Conservation (phyloP, 2,329 filamentous ascomycete species). For the Exophiala dermatitidis region DNA sequence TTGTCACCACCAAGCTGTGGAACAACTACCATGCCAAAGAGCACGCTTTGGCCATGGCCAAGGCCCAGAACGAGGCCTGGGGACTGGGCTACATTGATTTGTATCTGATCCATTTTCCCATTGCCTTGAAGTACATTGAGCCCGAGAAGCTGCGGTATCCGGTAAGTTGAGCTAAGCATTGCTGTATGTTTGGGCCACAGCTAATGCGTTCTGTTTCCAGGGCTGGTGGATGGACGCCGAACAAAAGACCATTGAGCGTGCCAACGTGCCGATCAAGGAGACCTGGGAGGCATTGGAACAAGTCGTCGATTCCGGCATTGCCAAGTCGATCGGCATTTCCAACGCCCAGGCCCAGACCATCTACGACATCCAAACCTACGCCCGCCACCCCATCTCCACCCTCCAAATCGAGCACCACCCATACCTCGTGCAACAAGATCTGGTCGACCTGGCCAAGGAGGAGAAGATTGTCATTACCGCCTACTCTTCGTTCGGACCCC, state of each 20-base stretch:
- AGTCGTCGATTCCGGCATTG: conserved; percentile 61
- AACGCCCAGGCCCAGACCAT: conserved; percentile 75
- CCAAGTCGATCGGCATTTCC: conserved; percentile 68
- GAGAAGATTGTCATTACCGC: conserved; percentile 70
- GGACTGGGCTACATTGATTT: conserved; percentile 84
- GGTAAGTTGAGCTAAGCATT: background rate
- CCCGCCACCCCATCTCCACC: conserved; percentile 64
- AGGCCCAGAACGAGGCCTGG: conserved; percentile 74
- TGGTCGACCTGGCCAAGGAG: conserved; percentile 61
- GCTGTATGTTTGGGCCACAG: too few species aligned
- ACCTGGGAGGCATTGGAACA: conserved; percentile 77
- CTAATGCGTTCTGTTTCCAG: background rate
- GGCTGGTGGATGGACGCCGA: conserved; percentile 63
- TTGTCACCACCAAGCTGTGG: conserved; percentile 91
- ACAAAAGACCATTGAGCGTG: conserved; percentile 53
- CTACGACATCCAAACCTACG: conserved; percentile 73
- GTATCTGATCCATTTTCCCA: conserved; percentile 83
- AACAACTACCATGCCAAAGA: conserved; percentile 82
- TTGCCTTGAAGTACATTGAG: conserved; percentile 78
- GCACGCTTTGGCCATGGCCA: conserved; percentile 65
- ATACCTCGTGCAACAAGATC: conserved; percentile 68
- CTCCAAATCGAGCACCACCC: conserved; percentile 89
- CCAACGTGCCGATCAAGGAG: conserved; percentile 67
- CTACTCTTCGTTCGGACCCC: conserved; percentile 76
- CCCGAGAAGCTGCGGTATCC: conserved; percentile 72